Percentiles rank a stretch among this genome's conserved stretches.
Evolutionary conservation across 163 green algal species (phyloP).

Genomic region (Prototheca wickerhamii): DNA sequence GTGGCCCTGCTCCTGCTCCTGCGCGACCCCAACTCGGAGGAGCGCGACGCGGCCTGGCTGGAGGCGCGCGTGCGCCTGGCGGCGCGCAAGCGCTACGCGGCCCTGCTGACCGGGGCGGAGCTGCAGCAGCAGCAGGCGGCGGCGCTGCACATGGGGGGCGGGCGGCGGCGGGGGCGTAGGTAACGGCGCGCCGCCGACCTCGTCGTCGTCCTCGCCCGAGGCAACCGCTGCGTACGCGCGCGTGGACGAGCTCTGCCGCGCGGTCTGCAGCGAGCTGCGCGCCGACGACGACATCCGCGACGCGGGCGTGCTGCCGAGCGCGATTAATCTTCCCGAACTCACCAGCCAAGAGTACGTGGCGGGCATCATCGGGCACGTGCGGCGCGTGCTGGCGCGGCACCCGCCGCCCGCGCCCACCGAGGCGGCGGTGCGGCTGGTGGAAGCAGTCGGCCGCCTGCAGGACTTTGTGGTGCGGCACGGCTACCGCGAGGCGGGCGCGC

Average conservation of each 20-base stretch:
- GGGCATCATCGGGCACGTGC: constrained; percentile 48
- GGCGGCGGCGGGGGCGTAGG: background rate
- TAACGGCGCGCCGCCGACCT: background rate
- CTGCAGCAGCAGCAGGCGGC: constrained; percentile 14
- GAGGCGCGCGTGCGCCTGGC: constrained; percentile 47
- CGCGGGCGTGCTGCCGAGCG: constrained; percentile 44
- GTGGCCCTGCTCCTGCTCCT: constrained; percentile 43
- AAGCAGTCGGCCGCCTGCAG: constrained; percentile 48
- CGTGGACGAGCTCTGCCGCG: constrained; percentile 40
- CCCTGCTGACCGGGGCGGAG: constrained; percentile 39
- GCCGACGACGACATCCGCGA: constrained; percentile 43
- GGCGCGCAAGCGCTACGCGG: constrained; percentile 50
- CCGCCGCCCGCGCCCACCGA: constrained; percentile 52
- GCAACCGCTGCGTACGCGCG: constrained; percentile 18
- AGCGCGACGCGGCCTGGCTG: constrained; percentile 43
- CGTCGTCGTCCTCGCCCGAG: constrained; percentile 1
- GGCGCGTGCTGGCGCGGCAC: constrained; percentile 34
- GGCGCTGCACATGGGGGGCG: background rate
- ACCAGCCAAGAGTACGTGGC: constrained; percentile 59
- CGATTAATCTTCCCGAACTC: constrained; percentile 51
- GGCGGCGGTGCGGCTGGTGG: constrained; percentile 60
- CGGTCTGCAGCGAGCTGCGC: constrained; percentile 43
- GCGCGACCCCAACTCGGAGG: constrained; percentile 29
- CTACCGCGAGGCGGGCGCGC: constrained; percentile 32
- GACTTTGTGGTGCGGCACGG: constrained; percentile 29